Base-by-base conservation (phyloP, 2,329 filamentous ascomycete species). In the Cryphonectria radicalis region DNA sequence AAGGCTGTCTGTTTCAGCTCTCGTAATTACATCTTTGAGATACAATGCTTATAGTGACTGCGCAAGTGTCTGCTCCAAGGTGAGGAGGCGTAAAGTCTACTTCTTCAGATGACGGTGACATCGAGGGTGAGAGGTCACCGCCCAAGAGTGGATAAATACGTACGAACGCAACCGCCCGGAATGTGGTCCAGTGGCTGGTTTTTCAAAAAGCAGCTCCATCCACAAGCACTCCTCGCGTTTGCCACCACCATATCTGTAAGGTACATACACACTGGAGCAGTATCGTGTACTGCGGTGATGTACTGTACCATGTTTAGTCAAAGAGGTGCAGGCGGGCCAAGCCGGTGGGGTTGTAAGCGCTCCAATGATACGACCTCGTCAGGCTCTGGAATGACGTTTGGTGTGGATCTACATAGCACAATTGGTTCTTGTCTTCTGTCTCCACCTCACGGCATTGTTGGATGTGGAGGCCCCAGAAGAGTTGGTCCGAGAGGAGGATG, bases 381-480 rank as follows among this genome's bases (percentile, higher is more conserved):
- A 2, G 35, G 32, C 25, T n/a, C 37, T 55, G 25, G 59, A 28
- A 69, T 69, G 70, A 71, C 70, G 70, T 71, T 40, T 37, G 19
- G 17, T 6, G 67, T 63, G 70, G 66, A 50, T 25, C 70, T 55
- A n/a, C 43, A 46, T 4, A 19, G 43, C 43, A 22, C 13, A 35
- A 53, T 53, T 43, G 43, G 62, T 46, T 63, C 66, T 32, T 55
- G 32, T 42, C 64, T 37, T 32, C 14, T 10, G 43, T n/a, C 25
- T 28, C 63, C 35, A 46, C 43, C 14, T n/a, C 43, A 46, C 43
- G 43, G 43, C 43, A 46, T 40, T 43, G 37, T 57, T 55, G n/a
- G 53, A 25, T 57, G 53, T 57, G 53, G 53, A 57, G 53, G 4
- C 53, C n/a, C 53, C n/a, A 28, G 53, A 14, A 28, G 25, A 57